Evolutionary conservation across 2,329 filamentous ascomycete species (phyloP).

Genomic region (Arthrinium puccinioides): DNA sequence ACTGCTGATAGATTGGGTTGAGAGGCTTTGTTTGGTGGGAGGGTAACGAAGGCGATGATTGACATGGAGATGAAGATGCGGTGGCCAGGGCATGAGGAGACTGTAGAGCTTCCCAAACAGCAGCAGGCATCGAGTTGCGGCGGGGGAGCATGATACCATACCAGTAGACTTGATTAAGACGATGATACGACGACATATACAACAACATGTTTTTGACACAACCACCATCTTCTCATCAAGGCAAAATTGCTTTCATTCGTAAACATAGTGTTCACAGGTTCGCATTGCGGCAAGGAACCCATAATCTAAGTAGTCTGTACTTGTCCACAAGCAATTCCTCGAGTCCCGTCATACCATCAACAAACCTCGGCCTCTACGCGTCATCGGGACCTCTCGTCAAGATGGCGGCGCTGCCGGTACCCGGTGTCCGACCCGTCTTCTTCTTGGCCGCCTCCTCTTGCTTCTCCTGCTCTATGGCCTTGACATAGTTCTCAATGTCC

Average conservation of each 20-base stretch:
- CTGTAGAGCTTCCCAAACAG: too few species aligned
- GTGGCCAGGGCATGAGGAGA: background rate
- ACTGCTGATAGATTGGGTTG: conserved; percentile 72
- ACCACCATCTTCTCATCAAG: too few species aligned
- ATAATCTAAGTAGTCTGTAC: too few species aligned
- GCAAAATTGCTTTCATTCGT: too few species aligned
- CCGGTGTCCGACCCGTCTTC: conserved; percentile 74
- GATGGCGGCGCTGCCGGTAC: conserved; percentile 64
- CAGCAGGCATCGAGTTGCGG: background rate
- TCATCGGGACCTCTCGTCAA: conserved; percentile 52
- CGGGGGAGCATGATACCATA: conserved; percentile 9
- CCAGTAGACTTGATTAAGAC: background rate
- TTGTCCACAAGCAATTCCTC: too few species aligned
- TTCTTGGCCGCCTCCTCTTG: conserved; percentile 97
- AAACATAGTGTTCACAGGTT: too few species aligned
- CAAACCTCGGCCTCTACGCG: too few species aligned
- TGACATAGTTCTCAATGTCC: conserved; percentile 95
- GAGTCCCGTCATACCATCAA: too few species aligned
- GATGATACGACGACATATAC: too few species aligned
- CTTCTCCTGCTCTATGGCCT: conserved; percentile 99
- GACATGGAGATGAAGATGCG: background rate
- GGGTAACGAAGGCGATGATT: background rate
- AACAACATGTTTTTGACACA: too few species aligned
- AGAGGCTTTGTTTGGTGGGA: too few species aligned
- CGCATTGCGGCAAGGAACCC: too few species aligned